A percentile compares a stretch with the other conserved stretches of the same genome.
Evolutionary conservation across 169 alveolate genomes (phyloP).

Genomic region (Plasmodium cynomolgi): DNA sequence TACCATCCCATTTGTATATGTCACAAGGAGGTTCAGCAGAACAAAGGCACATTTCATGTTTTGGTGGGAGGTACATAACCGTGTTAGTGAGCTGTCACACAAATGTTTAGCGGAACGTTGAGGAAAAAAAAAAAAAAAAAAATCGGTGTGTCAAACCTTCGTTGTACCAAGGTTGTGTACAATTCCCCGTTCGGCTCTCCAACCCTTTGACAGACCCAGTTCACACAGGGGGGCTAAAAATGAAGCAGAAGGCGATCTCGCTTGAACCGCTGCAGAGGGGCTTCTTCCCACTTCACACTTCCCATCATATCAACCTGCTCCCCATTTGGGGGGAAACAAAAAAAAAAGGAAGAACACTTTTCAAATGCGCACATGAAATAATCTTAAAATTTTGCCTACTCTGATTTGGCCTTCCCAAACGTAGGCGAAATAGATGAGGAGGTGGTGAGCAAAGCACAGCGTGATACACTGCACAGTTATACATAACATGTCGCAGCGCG

Average conservation of each 20-base stretch:
- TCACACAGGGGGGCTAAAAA: not conserved
- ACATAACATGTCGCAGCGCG: not conserved
- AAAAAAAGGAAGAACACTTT: not conserved
- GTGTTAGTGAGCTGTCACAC: not conserved
- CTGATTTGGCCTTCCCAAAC: not conserved
- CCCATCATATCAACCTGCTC: not conserved
- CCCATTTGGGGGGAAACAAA: not conserved
- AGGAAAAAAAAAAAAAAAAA: not conserved
- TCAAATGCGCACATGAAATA: not conserved
- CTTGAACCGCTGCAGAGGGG: not conserved
- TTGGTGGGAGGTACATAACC: not conserved
- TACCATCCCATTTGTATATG: not conserved
- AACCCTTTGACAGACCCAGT: not conserved
- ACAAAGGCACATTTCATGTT: slow-evolving; percentile 40
- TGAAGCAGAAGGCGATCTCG: not conserved
- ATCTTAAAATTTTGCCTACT: not conserved
- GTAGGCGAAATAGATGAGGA: not conserved
- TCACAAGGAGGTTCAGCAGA: slow-evolving; percentile 16
- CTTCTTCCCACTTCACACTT: not conserved
- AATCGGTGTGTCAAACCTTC: not conserved
- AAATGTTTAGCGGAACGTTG: not conserved
- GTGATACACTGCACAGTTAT: not conserved
- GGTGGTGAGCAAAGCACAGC: not conserved
- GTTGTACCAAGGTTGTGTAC: not conserved
- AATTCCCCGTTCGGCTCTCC: not conserved